These are phyloP conservation scores for Pholiota adiposa DNA, from an alignment of 1,284 basidiomycete species.

Conservation along the genomic window DNA sequence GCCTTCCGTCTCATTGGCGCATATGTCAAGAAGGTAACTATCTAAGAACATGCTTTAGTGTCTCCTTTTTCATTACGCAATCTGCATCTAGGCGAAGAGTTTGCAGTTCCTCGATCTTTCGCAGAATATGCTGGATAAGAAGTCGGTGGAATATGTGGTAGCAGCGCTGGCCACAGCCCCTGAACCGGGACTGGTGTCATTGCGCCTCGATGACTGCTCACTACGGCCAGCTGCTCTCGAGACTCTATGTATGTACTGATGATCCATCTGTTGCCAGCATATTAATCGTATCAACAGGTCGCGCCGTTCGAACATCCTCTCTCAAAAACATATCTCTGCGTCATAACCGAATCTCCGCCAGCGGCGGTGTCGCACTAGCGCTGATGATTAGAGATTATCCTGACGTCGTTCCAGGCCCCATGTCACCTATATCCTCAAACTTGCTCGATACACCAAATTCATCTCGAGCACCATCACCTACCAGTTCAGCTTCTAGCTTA, in stretches of 20 bases:
- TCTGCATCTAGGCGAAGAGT: constrained; percentile 58
- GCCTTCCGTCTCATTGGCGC: constrained; percentile 86
- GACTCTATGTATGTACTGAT: constrained; percentile 62
- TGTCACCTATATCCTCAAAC: constrained; percentile 33
- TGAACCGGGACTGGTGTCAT: constrained; percentile 67
- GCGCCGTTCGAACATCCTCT: constrained; percentile 80
- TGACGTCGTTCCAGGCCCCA: constrained; percentile 59
- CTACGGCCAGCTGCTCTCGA: constrained; percentile 78
- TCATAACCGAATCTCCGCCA: constrained; percentile 81
- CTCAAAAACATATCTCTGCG: constrained; percentile 87
- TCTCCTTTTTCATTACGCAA: neutral
- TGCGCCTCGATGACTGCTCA: constrained; percentile 84
- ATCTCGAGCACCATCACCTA: constrained; percentile 38
- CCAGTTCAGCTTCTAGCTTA: constrained; percentile 35
- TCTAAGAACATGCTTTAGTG: neutral
- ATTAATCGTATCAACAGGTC: constrained; percentile 49
- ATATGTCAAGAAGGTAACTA: constrained; percentile 70
- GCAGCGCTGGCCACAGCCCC: constrained; percentile 66
- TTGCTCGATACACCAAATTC: constrained; percentile 36
- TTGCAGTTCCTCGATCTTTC: constrained; percentile 90
- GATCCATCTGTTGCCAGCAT: neutral
- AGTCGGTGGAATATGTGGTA: constrained; percentile 81
- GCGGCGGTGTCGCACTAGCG: constrained; percentile 89
- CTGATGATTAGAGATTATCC: constrained; percentile 96
- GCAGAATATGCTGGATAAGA: constrained; percentile 86